phyloP scores from a whole-genome alignment of 1,284 basidiomycete species.

The Boletus calvinii region DNA sequence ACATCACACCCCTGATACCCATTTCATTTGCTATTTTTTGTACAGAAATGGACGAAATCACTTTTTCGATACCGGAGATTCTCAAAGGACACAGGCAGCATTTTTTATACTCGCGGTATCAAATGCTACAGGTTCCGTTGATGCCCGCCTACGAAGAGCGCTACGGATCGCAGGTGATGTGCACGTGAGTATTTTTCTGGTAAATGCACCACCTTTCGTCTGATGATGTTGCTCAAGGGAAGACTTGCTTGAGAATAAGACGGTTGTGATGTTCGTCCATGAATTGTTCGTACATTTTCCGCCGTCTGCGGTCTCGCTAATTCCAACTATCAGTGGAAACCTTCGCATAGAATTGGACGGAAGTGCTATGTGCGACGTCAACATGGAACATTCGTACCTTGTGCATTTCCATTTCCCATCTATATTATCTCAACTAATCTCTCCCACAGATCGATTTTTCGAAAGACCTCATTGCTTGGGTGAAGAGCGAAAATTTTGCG shows the following conservation, averaged over 20 bases:
- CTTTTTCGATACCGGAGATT: conserved; percentile 73
- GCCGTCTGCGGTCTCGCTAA: conserved; percentile 10
- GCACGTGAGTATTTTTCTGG: conserved; percentile 59
- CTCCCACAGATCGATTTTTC: conserved; percentile 77
- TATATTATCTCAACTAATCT: conserved; percentile 3
- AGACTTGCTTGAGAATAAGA: conserved; percentile 67
- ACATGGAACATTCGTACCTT: conserved; percentile 79
- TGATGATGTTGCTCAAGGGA: conserved; percentile 39
- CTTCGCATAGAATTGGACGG: conserved; percentile 78
- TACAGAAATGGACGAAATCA: conserved; percentile 55
- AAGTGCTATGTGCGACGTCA: conserved; percentile 68
- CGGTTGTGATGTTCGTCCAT: conserved; percentile 82
- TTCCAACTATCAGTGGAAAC: conserved; percentile 62
- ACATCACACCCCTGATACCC: not conserved
- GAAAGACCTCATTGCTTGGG: conserved; percentile 78
- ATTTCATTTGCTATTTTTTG: conserved; percentile 7
- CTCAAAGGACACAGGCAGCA: conserved; percentile 84
- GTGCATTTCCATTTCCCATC: conserved; percentile 40
- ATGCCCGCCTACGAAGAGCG: conserved; percentile 64
- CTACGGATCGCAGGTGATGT: conserved; percentile 80
- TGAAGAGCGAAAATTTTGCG: conserved; percentile 61
- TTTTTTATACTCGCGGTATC: conserved; percentile 68
- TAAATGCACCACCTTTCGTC: not conserved
- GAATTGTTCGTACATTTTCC: conserved; percentile 70
- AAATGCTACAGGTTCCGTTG: conserved; percentile 81